Percentiles rank a stretch among this genome's conserved stretches.
Conservation (phyloP, 2,329 filamentous ascomycete genomes). For the Talaromyces amestolkiae region DNA sequence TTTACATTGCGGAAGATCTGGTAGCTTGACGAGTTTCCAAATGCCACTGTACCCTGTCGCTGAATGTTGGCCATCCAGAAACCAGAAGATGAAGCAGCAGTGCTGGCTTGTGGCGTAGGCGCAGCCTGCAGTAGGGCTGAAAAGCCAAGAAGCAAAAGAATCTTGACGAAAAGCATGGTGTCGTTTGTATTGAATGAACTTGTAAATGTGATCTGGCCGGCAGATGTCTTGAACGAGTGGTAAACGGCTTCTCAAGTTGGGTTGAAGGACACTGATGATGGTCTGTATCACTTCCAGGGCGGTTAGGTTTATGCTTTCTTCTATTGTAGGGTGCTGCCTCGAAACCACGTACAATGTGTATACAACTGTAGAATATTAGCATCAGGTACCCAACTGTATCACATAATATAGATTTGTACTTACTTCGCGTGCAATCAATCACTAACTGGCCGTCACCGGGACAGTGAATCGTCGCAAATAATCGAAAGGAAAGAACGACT, state of each 20-base stretch:
- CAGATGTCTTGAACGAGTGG: conserved; percentile 13
- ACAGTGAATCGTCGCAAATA: conserved; percentile 10
- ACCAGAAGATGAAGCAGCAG: conserved; percentile 35
- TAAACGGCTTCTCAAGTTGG: not conserved
- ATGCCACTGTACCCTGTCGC: conserved; percentile 68
- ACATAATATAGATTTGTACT: not conserved
- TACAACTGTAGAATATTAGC: not conserved
- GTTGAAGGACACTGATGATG: not conserved
- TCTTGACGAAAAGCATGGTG: conserved; percentile 24
- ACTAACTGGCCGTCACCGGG: conserved; percentile 13
- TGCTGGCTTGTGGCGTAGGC: conserved; percentile 27
- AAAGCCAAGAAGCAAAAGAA: conserved; percentile 34
- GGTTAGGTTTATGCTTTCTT: not conserved
- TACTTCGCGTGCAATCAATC: not conserved
- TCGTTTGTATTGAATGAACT: not conserved
- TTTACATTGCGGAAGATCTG: conserved; percentile 74
- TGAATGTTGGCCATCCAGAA: conserved; percentile 73
- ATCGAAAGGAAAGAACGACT: conserved; percentile 15
- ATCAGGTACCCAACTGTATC: not conserved
- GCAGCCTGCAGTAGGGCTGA: conserved; percentile 31
- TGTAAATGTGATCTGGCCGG: conserved; percentile 13
- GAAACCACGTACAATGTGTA: not conserved
- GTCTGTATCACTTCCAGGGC: not conserved
- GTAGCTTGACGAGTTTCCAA: conserved; percentile 56
- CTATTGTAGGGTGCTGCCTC: not conserved